Base-by-base conservation (phyloP, 2,329 filamentous ascomycete genomes). In the Chaetomium strumarium region DNA sequence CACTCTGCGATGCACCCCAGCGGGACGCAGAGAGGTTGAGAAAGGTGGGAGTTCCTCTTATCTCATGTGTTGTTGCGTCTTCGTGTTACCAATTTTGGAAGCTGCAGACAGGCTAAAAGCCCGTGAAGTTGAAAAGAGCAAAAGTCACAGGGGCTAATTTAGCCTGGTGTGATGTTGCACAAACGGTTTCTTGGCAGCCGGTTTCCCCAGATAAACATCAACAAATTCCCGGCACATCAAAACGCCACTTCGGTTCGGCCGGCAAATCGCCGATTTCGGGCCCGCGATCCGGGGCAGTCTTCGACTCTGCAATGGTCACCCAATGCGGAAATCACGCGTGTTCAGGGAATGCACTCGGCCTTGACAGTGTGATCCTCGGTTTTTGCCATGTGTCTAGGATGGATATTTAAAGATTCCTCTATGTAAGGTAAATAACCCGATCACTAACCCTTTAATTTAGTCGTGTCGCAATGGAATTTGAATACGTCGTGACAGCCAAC, bases 31-130 rank as follows among this genome's bases (percentile, higher is more conserved):
- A 30, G 30, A 37, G 14, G 37, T 14, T 11, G 17, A 30, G 31
- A 38, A 38, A 20, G 36, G 36, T 20, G 31, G 37, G 19, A 17
- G 42, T 36, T 19, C 20, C 33, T 53, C 48, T 46, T 55, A 51
- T 55, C 50, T 43, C 45, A 38, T 44, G 49, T 53, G 38, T 13
- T 9, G 11, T 36, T 14, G 48, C 31, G 34, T 33, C 30, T 36
- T 40, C 30, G 30, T 47, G 54, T 19, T 57, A 48, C 57, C 55
- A 57, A 57, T 53, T 53, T 47, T 57, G 57, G 57, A 52, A 53
- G 47, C 46, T 49, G 55, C 52, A 50, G 52, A 55, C 50, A 59
- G 57, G 57, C 57, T 59, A 59, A 58, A 58, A 53, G 49, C 41
- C 49, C 49, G 52, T n/a, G 49, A 55, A 46, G 57, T 55, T 41